Evolutionary conservation across 2,329 filamentous ascomycete species (phyloP).

Genomic region (Sporothrix schenckii): DNA sequence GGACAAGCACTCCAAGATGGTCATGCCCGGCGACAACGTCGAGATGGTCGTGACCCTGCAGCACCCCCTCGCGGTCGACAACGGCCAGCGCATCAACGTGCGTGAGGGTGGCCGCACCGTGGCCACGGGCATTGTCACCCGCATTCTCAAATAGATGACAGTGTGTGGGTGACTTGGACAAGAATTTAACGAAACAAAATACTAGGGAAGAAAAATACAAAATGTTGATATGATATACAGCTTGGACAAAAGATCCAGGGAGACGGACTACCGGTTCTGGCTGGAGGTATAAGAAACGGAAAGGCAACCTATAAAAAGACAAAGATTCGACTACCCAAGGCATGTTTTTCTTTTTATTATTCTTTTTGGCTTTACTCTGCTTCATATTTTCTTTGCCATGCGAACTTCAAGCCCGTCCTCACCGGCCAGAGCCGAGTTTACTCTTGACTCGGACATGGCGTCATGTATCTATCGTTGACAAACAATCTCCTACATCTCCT

Average conservation of each 20-base stretch:
- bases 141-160: slow-evolving; percentile 60
- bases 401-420: neutral
- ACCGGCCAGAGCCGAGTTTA: neutral
- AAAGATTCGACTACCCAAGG: neutral
- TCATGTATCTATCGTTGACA: slow-evolving; percentile 33
- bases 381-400: neutral
- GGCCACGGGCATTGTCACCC: slow-evolving; percentile 79
- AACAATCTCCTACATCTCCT: slow-evolving; percentile 35
- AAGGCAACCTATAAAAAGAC: neutral
- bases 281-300: neutral
- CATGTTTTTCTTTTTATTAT: no score
- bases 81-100: slow-evolving; percentile 95
- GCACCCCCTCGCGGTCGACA: slow-evolving; percentile 83
- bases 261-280: neutral
- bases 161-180: neutral
- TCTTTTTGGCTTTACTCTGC: no score
- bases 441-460: neutral
- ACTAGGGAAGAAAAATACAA: neutral
- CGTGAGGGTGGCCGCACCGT: slow-evolving; percentile 93
- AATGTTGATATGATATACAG: slow-evolving; percentile 6
- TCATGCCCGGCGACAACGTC: slow-evolving; percentile 98
- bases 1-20: slow-evolving; percentile 72
- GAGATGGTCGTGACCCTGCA: slow-evolving; percentile 92
- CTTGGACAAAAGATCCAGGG: slow-evolving; percentile 28
- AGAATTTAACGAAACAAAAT: slow-evolving; percentile 24